Conservation (phyloP, 208 protist species). For the Trypanosoma grayi region DNA sequence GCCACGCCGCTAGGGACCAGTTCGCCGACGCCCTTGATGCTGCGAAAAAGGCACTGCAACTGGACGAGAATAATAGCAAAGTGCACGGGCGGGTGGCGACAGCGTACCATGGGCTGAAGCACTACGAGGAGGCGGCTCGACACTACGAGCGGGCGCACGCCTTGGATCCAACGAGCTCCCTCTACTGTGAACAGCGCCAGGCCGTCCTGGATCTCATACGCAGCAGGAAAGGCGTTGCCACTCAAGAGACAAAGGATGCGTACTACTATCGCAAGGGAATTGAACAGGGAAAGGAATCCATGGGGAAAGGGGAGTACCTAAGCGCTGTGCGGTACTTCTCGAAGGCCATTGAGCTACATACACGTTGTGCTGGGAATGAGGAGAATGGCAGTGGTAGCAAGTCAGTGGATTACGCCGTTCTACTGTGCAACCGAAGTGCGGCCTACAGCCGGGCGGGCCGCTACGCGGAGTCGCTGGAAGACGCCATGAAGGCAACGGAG, state of each 20-base stretch:
- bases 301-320: constrained; percentile 54
- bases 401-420: constrained; percentile 28
- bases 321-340: constrained; percentile 76
- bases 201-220: constrained; percentile 47
- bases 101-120: constrained; percentile 64
- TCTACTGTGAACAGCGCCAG: constrained; percentile 33
- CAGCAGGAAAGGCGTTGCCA: constrained; percentile 38
- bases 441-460: constrained; percentile 47
- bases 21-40: constrained; percentile 49
- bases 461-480: constrained; percentile 53
- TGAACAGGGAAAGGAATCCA: constrained; percentile 62
- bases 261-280: constrained; percentile 84
- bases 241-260: constrained; percentile 32
- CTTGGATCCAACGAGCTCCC: constrained; percentile 30
- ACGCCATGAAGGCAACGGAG: constrained; percentile 42
- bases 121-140: constrained; percentile 58
- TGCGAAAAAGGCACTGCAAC: constrained; percentile 43
- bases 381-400: not conserved
- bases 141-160: constrained; percentile 37
- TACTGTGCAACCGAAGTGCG: constrained; percentile 77
- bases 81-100: constrained; percentile 58
- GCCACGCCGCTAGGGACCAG: constrained; percentile 59
- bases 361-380: constrained; percentile 9
- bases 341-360: constrained; percentile 69
- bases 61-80: constrained; percentile 55